phyloP scores from a whole-genome alignment of 306 rosid species.

The Cucurbita pepo region DNA sequence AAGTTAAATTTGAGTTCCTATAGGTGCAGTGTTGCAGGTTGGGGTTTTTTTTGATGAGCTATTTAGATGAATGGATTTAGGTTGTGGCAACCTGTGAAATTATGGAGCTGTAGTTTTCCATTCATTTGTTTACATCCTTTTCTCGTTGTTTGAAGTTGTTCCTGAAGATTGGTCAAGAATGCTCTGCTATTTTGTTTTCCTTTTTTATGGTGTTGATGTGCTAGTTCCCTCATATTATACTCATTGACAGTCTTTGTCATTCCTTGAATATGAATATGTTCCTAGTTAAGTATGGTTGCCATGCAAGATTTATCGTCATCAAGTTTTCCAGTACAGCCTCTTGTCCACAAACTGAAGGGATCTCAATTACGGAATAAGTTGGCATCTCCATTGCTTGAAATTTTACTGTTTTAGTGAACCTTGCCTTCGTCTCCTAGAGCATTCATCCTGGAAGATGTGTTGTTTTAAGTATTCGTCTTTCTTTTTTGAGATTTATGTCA shows the following conservation, averaged over 20 bases:
- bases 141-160: neutral
- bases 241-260: neutral
- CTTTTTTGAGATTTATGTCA: neutral
- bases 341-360: neutral
- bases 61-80: neutral
- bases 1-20: neutral
- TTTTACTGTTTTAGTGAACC: neutral
- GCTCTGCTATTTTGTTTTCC: conserved; percentile 1
- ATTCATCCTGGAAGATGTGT: neutral
- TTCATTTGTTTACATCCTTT: neutral
- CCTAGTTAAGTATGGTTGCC: neutral
- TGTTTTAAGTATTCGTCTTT: neutral
- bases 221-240: neutral
- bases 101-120: neutral
- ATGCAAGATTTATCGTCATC: neutral
- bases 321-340: neutral
- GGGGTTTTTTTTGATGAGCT: neutral
- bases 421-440: neutral
- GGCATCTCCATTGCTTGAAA: neutral
- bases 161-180: neutral
- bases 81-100: neutral
- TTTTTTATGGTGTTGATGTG: neutral
- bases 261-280: neutral
- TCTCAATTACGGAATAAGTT: neutral
- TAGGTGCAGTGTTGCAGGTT: neutral